Base-by-base conservation (phyloP, 345 rosid species). In the Melaleuca quinquenervia region DNA sequence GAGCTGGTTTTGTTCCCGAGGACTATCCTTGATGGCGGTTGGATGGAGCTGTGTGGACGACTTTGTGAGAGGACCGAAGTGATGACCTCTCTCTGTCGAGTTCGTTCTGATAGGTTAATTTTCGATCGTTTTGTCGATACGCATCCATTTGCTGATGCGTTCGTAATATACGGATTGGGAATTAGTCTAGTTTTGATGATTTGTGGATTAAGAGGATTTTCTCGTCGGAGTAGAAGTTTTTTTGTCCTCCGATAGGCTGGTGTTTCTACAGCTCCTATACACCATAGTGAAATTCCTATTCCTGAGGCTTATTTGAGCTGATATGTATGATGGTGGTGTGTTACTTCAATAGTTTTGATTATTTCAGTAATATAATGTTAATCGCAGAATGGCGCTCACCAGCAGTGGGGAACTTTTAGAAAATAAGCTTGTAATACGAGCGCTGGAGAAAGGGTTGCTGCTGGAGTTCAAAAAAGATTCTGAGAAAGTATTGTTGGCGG, bases 391-490 rank as follows among this genome's bases (percentile, higher is more conserved):
- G 88, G 92, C 90, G 84, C 88, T 96, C 85, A 92, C 95, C 41
- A 90, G 94, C 85, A 86, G 90, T 53, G 95, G 96, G 27, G 98
- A 95, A 91, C 93, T 96, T 89, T 80, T 94, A 21, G 92, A 91
- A 82, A 94, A 93, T 88, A 95, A 94, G 91, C 94, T 93, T 82
- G 94, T 88, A 3, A 95, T 91, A 86, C 93, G 82, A 85, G 90
- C 91, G 12, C 70, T 97, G 55, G 89, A 89, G 87, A 90, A 94
- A 75, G 99, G 99, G 60, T 86, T 93, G 83, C 92, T 96, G 90
- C 90, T 97, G 89, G 99, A 97, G 92, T 96, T 95, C 90, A 94
- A 91, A 94, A 97, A 96, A 91, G 98, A 97, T 55, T 49, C 96
- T 1, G 99, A 94, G 8, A 95, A 95, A 70, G 89, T 94, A 36